These are phyloP conservation scores for Galeopsis tetrahit DNA, from an alignment of 257 asterid genomes.

Conservation along the genomic window DNA sequence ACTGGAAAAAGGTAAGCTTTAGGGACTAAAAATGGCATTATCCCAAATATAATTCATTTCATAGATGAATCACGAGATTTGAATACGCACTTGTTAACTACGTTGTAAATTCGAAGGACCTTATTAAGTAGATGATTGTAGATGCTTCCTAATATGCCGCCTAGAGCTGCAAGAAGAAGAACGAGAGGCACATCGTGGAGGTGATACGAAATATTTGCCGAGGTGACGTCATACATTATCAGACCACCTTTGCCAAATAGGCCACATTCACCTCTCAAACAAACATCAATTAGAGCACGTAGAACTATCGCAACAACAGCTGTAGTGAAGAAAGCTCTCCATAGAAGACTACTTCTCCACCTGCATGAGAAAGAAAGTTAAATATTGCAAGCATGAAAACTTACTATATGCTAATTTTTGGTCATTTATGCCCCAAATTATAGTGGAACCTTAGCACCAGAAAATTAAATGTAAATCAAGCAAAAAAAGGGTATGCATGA, in stretches of 20 bases:
- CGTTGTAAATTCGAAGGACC: conserved; percentile 62
- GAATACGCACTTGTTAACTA: conserved; percentile 57
- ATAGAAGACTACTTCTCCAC: conserved; percentile 95
- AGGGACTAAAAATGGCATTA: background rate
- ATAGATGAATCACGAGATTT: conserved; percentile 20
- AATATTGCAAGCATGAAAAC: too few relatives aligned
- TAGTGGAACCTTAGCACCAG: conserved; percentile 7
- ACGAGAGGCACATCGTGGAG: conserved; percentile 81
- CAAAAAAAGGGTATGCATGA: background rate
- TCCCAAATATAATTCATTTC: background rate
- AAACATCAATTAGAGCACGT: conserved; percentile 80
- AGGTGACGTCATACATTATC: conserved; percentile 89
- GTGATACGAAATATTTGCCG: conserved; percentile 73
- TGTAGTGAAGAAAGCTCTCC: conserved; percentile 95
- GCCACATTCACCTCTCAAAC: conserved; percentile 90
- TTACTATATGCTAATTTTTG: background rate
- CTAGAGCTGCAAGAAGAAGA: conserved; percentile 72
- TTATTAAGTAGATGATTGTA: conserved; percentile 67
- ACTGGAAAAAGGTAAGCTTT: too few relatives aligned
- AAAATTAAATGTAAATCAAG: background rate
- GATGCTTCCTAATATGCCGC: conserved; percentile 83
- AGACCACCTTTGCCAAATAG: conserved; percentile 96
- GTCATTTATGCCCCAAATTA: background rate
- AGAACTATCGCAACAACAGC: conserved; percentile 91
- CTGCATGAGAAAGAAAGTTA: conserved; percentile 45